phyloP scores from a whole-genome alignment of 805 yeast genomes.

The Starmerella lactis-condensi region DNA sequence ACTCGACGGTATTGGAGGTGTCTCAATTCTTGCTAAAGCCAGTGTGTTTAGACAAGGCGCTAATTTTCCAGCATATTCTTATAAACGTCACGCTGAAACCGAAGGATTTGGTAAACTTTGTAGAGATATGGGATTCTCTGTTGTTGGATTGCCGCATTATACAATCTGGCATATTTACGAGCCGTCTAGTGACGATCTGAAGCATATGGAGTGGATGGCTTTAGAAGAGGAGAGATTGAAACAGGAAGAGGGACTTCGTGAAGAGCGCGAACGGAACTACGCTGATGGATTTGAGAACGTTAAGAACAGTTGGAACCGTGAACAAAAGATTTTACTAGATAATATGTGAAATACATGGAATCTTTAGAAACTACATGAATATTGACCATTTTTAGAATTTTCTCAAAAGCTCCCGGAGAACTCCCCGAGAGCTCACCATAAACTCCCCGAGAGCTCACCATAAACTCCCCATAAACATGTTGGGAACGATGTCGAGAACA shows the following conservation, averaged over 20 bases:
- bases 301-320: conserved; percentile 51
- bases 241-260: conserved; percentile 21
- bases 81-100: conserved; percentile 91
- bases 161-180: conserved; percentile 96
- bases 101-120: conserved; percentile 92
- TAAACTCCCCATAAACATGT: not conserved
- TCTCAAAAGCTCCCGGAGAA: not conserved
- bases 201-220: conserved; percentile 36
- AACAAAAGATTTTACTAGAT: conserved; percentile 41
- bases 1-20: conserved; percentile 95
- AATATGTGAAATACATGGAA: not conserved
- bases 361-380: not conserved
- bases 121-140: conserved; percentile 70
- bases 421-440: no score
- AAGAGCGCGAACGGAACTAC: conserved; percentile 33
- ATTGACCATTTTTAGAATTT: not conserved
- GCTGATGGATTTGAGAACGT: conserved; percentile 62
- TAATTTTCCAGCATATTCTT: conserved; percentile 92
- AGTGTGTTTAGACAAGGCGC: conserved; percentile 72
- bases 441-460: not conserved
- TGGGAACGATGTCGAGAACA: not conserved
- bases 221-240: conserved; percentile 25
- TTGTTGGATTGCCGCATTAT: conserved; percentile 85
- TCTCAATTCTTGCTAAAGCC: conserved; percentile 76
- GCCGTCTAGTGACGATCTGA: conserved; percentile 82